A percentile compares a stretch with the other conserved stretches of the same genome.
These are phyloP conservation scores for Parascedosporium putredinis DNA, from an alignment of 2,329 filamentous ascomycete genomes.

Conservation along the genomic window DNA sequence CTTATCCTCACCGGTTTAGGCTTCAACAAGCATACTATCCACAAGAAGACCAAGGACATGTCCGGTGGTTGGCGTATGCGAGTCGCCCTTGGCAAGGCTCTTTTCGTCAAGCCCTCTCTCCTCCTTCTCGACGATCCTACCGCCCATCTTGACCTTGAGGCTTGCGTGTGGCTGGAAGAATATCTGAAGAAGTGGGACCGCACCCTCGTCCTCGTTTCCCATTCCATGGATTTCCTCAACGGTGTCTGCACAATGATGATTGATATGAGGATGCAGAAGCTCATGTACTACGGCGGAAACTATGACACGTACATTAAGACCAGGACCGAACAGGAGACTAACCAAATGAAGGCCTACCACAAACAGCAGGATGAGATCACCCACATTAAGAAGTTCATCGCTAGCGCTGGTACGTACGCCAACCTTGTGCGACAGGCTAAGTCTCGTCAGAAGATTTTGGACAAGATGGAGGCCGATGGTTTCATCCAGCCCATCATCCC, in stretches of 20 bases:
- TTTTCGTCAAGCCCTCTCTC: constrained; percentile 95
- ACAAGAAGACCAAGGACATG: constrained; percentile 99
- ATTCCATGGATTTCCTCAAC: constrained; percentile 98
- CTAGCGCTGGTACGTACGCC: constrained; percentile 98
- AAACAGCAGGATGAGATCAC: constrained; percentile 99
- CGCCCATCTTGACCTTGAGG: constrained; percentile 97
- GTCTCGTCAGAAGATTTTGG: constrained; percentile 97
- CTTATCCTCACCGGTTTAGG: constrained; percentile 96
- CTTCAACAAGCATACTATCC: constrained; percentile 96
- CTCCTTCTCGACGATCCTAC: constrained; percentile 96
- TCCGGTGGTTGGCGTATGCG: constrained; percentile 99
- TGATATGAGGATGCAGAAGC: constrained; percentile 83
- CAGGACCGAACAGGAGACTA: constrained; percentile 82
- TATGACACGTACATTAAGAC: constrained; percentile 99
- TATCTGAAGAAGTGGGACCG: constrained; percentile 99
- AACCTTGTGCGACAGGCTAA: constrained; percentile 98
- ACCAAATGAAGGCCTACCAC: constrained; percentile 97
- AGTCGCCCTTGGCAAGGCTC: constrained; percentile 91
- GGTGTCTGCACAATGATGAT: constrained; percentile 98
- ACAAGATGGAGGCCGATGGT: constrained; percentile 99
- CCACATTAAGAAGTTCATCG: constrained; percentile 99
- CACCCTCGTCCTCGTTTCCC: constrained; percentile 90
- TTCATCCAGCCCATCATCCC: constrained; percentile 84
- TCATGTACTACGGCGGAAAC: constrained; percentile 99
- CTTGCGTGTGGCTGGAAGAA: constrained; percentile 99